A percentile compares a stretch with the other conserved stretches of the same genome.
Conservation (phyloP, 2,329 filamentous ascomycete species). For the Byssothecium circinans region DNA sequence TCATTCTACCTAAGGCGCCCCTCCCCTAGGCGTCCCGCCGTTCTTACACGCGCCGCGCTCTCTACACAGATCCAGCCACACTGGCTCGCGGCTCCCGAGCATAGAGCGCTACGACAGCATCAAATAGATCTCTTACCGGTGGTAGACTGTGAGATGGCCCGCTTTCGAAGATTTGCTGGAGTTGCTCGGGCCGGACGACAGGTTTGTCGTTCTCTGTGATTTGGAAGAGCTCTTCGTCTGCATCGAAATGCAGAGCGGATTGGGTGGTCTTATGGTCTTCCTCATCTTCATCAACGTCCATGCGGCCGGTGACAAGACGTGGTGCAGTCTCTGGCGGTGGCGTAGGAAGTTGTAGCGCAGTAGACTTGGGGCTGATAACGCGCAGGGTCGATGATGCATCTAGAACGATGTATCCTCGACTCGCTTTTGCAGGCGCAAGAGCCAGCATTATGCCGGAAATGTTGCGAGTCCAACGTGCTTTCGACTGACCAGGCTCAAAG, state of each 20-base stretch:
- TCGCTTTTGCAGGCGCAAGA: slow-evolving; percentile 64
- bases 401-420: slow-evolving; percentile 73
- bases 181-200: slow-evolving; percentile 67
- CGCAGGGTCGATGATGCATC: slow-evolving; percentile 76
- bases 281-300: slow-evolving; percentile 42
- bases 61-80: slow-evolving; percentile 1
- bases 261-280: slow-evolving; percentile 13
- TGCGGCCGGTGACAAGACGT: slow-evolving; percentile 10
- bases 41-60: background rate
- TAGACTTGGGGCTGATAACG: slow-evolving; percentile 38
- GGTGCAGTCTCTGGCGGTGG: slow-evolving; percentile 38
- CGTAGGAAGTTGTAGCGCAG: slow-evolving; percentile 28
- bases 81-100: slow-evolving; percentile 55
- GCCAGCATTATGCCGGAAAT: slow-evolving; percentile 63
- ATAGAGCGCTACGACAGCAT: slow-evolving; percentile 68
- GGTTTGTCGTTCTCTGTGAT: slow-evolving; percentile 54
- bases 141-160: slow-evolving; percentile 70
- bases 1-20: slow-evolving; percentile 2
- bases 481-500: slow-evolving; percentile 63
- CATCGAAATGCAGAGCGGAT: slow-evolving; percentile 2
- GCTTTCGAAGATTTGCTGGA: slow-evolving; percentile 69
- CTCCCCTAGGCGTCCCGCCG: background rate
- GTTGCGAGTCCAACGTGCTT: slow-evolving; percentile 61
- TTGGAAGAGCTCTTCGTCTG: slow-evolving; percentile 15
- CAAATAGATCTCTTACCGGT: slow-evolving; percentile 74